Conservation (phyloP, 192 early-diverging fungal genomes). For the Backusella morwellensis region DNA sequence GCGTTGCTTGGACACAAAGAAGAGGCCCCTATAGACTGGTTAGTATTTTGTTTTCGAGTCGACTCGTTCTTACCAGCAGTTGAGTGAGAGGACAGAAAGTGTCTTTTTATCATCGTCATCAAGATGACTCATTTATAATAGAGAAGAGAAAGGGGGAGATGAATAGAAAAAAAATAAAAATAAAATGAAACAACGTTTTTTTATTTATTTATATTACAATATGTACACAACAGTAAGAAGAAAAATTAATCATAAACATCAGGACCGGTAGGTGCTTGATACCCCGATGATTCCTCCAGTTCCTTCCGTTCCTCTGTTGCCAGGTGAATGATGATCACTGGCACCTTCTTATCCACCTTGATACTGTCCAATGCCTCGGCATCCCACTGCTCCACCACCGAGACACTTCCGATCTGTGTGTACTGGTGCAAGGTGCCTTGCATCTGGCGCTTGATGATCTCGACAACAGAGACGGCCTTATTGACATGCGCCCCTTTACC, state of each 20-base stretch:
- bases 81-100: constrained; percentile 45
- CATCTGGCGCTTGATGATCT: constrained; percentile 63
- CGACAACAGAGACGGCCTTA: constrained; percentile 63
- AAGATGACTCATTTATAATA: neutral
- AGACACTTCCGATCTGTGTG: constrained; percentile 46
- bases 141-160: neutral
- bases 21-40: constrained; percentile 34
- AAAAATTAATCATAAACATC: constrained; percentile 12
- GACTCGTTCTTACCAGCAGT: constrained; percentile 45
- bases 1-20: constrained; percentile 43
- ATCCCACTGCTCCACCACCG: constrained; percentile 29
- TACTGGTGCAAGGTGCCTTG: constrained; percentile 51
- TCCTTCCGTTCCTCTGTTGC: constrained; percentile 4
- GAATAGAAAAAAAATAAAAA: no score
- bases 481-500: constrained; percentile 53
- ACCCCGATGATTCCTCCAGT: constrained; percentile 16
- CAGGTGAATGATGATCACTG: constrained; percentile 24
- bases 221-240: no score
- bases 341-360: constrained; percentile 14
- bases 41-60: neutral
- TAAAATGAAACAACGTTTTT: no score
- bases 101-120: neutral
- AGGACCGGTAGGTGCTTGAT: constrained; percentile 24
- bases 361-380: constrained; percentile 27
- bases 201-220: no score